phyloP scores from a whole-genome alignment of 306 rosid species.

The Vigna hirtella region DNA sequence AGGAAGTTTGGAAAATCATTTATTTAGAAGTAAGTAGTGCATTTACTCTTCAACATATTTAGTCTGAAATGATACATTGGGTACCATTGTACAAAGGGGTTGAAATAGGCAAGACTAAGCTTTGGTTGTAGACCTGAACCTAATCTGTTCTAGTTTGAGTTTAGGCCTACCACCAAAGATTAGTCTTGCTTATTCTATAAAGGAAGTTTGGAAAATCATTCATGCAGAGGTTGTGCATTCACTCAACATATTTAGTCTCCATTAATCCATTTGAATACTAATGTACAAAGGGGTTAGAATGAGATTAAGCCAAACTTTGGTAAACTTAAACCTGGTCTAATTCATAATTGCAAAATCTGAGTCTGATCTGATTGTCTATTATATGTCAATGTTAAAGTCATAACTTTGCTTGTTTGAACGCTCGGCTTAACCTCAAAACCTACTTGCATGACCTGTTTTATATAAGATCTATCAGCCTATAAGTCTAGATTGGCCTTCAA shows the following conservation, averaged over 20 bases:
- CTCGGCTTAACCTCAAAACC: background rate
- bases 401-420: background rate
- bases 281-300: background rate
- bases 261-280: background rate
- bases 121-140: background rate
- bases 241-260: constrained; percentile 1
- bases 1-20: constrained; percentile 92
- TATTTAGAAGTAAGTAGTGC: constrained; percentile 85
- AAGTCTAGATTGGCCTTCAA: background rate
- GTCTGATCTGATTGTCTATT: background rate
- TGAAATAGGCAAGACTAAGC: background rate
- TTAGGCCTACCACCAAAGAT: constrained; percentile 45
- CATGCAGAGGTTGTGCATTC: constrained; percentile 73
- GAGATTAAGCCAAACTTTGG: background rate
- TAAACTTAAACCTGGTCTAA: background rate
- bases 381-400: background rate
- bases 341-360: background rate
- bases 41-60: constrained; percentile 25
- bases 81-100: background rate
- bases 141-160: constrained; percentile 76
- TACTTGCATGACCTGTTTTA: background rate
- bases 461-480: background rate
- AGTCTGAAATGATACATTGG: background rate
- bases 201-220: constrained; percentile 90
- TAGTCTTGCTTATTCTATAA: constrained; percentile 27